Conservation (phyloP, 2,329 filamentous ascomycete species). For the Penicillium sp. region DNA sequence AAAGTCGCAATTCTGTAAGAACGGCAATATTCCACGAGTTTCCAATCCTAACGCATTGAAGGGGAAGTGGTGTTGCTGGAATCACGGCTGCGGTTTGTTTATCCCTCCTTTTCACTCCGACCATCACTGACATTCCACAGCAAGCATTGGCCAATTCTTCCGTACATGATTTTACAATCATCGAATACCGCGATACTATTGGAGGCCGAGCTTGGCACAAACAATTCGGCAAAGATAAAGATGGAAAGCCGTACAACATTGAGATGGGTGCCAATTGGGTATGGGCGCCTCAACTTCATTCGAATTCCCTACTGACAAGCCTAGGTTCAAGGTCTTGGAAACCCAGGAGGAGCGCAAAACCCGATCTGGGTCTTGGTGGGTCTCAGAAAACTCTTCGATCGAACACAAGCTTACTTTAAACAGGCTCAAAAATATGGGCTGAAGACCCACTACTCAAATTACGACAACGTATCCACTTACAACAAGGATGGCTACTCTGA, state of each 20-base stretch:
- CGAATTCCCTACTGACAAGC: background rate
- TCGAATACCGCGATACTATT: slow-evolving; percentile 22
- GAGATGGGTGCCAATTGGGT: slow-evolving; percentile 24
- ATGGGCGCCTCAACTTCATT: background rate
- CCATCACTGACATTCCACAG: slow-evolving; percentile 2
- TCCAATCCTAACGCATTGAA: slow-evolving; percentile 7
- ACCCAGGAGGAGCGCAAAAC: slow-evolving; percentile 17
- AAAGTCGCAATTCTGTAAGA: slow-evolving; percentile 24
- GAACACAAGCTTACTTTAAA: background rate
- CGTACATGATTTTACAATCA: slow-evolving; percentile 22
- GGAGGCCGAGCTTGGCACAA: slow-evolving; percentile 20
- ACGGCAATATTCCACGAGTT: background rate
- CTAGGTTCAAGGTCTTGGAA: slow-evolving; percentile 23
- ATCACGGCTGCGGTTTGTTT: slow-evolving; percentile 22
- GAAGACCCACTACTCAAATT: slow-evolving; percentile 60
- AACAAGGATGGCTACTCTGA: slow-evolving; percentile 59
- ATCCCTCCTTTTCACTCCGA: background rate
- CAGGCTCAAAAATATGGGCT: slow-evolving; percentile 60
- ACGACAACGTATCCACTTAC: slow-evolving; percentile 61
- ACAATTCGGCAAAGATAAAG: slow-evolving; percentile 17
- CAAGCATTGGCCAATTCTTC: slow-evolving; percentile 25
- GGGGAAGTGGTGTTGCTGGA: slow-evolving; percentile 24
- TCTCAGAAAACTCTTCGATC: background rate
- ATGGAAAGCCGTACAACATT: slow-evolving; percentile 20
- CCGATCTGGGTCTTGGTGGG: slow-evolving; percentile 20